phyloP scores from a whole-genome alignment of 2,329 filamentous ascomycete species.

The Penicillium thymicola region DNA sequence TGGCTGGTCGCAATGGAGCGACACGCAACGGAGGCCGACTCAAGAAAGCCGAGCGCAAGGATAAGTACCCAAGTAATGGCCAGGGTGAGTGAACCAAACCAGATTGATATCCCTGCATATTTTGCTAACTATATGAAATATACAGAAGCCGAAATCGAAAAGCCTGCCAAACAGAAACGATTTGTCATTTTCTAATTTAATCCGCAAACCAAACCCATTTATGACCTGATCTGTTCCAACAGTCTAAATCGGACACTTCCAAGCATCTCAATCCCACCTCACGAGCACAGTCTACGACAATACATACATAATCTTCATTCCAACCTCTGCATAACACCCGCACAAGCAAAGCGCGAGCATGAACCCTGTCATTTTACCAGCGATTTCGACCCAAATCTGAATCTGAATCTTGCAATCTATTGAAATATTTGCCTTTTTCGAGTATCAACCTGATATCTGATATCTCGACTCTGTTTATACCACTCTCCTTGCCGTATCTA shows the following conservation, averaged over 20 bases:
- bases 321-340: neutral
- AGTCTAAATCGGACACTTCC: neutral
- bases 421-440: neutral
- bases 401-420: neutral
- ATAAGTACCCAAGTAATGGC: neutral
- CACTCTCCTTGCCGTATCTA: neutral
- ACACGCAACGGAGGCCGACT: constrained; percentile 9
- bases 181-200: constrained; percentile 23
- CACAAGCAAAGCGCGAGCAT: neutral
- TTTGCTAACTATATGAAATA: neutral
- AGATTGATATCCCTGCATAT: neutral
- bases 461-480: neutral
- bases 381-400: neutral
- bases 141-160: constrained; percentile 10
- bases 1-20: constrained; percentile 17
- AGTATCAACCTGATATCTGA: neutral
- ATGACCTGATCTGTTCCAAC: neutral
- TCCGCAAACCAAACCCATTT: neutral
- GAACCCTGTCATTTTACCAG: neutral
- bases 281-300: neutral
- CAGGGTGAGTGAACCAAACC: constrained; percentile 7
- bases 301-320: constrained; percentile 3
- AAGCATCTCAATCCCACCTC: neutral
- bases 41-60: constrained; percentile 8
- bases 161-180: constrained; percentile 23